Percentiles rank a stretch among this genome's conserved stretches.
Conservation (phyloP, 306 rosid species). For the Sphenostylis stenocarpa region DNA sequence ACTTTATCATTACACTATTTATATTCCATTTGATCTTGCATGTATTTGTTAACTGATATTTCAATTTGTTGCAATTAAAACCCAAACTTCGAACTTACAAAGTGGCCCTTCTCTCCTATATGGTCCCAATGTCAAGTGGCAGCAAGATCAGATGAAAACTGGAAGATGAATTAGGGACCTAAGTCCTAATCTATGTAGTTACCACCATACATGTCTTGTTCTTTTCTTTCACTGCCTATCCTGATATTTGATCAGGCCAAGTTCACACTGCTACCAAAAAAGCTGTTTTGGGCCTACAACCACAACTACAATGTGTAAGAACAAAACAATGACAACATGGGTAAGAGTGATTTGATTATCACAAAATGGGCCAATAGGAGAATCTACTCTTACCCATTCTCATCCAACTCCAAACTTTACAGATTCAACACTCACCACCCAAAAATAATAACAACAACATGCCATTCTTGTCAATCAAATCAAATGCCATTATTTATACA, state of each 20-base stretch:
- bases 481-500: neutral
- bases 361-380: conserved; percentile 10
- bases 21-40: no score
- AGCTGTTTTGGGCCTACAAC: conserved; percentile 1
- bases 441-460: neutral
- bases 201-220: neutral
- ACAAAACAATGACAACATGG: neutral
- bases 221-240: neutral
- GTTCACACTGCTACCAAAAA: neutral
- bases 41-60: neutral
- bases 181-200: neutral
- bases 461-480: conserved; percentile 16
- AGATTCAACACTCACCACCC: neutral
- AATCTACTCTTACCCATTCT: neutral
- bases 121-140: neutral
- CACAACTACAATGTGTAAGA: neutral
- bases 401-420: conserved; percentile 5
- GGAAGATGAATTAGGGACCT: neutral
- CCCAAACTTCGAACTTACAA: neutral
- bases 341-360: neutral
- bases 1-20: no score
- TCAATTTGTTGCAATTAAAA: neutral
- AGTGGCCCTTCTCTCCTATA: neutral
- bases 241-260: conserved; percentile 2
- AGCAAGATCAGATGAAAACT: neutral